Evolutionary conservation across 2,329 filamentous ascomycete genomes (phyloP), one percentile per base, ranked within the genome.

Genomic region (Aspergillus ustus): DNA sequence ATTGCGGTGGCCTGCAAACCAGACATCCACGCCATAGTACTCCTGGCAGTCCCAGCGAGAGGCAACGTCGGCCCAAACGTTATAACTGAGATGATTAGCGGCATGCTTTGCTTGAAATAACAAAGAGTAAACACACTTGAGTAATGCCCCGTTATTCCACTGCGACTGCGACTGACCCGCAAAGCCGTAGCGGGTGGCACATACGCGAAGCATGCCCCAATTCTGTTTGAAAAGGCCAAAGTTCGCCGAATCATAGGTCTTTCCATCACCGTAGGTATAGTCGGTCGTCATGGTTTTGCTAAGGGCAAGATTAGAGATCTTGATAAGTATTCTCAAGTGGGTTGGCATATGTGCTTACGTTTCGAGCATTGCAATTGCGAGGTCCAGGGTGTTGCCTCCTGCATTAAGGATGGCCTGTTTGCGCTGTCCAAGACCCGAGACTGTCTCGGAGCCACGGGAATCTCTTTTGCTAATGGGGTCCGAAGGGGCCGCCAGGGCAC

Each of bases 361-460:
- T 60, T 75, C 70, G 11, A 75, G 66, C 72, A 73, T 73, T 5
- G 73, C 72, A 54, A 75, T 73, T 20, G 72, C 73, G 1, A 74
- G 50, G 50, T 75, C 73, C 2, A 73, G 63, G 17, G 68, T 69
- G 60, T 65, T 69, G 4, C 70, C 73, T 7, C 72, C 70, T 5
- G 67, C 67, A n/a, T 54, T 61, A 13, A 67, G 56, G 46, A 74
- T 65, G 2, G 65, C 67, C 49, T 69, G 55, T 58, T 74, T 75
- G 44, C 65, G 67, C 13, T 59, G 15, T 17, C 70, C 65, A 9
- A 70, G 59, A 9, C 69, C 66, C 31, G 62, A 52, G 44, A 68
- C 59, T 7, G 63, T 69, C 43, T 70, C 64, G 13, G 61, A 59
- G 20, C 68, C 68, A 15, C 52, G 52, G 34, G 44, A 34, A 15